Base-by-base conservation (phyloP, 1,284 basidiomycete species). In the Sanghuangporus weigelae region DNA sequence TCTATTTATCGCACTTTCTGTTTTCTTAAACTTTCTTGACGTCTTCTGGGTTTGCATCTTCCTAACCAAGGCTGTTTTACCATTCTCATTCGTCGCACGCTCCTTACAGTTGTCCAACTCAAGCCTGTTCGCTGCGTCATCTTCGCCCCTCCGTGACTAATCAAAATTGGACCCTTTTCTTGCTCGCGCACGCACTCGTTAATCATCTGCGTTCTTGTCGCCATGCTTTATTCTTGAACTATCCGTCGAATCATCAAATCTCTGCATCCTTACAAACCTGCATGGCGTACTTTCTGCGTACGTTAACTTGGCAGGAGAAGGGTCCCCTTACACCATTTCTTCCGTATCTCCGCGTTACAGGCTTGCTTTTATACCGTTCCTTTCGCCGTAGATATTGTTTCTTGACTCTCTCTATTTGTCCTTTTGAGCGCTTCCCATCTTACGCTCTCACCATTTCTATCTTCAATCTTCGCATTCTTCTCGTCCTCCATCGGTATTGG, bases 51-150 rank as follows among this genome's bases (percentile, higher is more conserved):
- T 49, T 50, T 50, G 7, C 39, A 19, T 40, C 26, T 48, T 23
- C 40, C 61, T 57, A 8, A 8, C 14, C 44, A 19, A 36, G 46
- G 14, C 16, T 42, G 6, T 59, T 63, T 57, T 59, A 50, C 51
- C 39, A 38, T 63, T 63, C 54, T 58, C 39, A 38, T 63, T 63
- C 54, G n/a, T 55, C 19, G 31, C 23, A 36, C 57, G n/a, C 35
- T 48, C 44, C 44, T 59, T 59, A 12, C 40, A 55, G n/a, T 51
- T 51, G 39, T 51, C 36, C 58, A 53, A 39, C 16, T 50, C 36
- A 60, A 40, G 23, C 48, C 48, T 19, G 26, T 31, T 31, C 26
- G 26, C 26, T 31, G 26, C 5, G 1, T 31, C 5, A 5, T 5
- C 26, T 31, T 4, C 26, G 3, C 3, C 5, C 26, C 48, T 7